These are phyloP conservation scores for Magnolia kwangsiensis DNA, from an alignment of 164 flowering plant species.

Conservation along the genomic window DNA sequence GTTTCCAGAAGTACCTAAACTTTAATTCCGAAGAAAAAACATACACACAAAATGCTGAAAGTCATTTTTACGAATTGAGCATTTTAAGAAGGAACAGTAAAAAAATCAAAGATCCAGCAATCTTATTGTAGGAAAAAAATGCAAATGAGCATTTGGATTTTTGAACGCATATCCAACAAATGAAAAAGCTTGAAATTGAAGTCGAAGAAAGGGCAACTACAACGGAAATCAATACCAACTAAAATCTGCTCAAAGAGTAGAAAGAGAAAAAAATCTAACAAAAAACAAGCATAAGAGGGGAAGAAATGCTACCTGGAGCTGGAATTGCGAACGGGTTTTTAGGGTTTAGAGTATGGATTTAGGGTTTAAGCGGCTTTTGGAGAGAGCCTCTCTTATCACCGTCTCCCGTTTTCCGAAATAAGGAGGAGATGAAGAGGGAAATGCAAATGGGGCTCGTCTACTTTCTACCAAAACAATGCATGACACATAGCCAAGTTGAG, in stretches of 20 bases:
- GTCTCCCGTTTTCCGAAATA: no score
- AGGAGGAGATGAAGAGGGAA: no score
- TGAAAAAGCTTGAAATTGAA: not conserved
- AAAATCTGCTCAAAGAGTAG: not conserved
- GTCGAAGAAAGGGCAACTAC: not conserved
- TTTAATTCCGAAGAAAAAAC: not conserved
- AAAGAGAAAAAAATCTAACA: not conserved
- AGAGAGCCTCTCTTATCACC: no score
- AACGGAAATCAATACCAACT: no score
- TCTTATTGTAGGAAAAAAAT: not conserved
- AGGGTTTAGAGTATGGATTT: no score
- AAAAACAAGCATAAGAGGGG: not conserved
- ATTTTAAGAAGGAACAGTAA: no score
- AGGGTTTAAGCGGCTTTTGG: not conserved
- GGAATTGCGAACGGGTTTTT: not conserved
- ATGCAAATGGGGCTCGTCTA: no score
- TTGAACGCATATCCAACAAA: not conserved
- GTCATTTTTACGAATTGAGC: no score
- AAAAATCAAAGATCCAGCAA: not conserved
- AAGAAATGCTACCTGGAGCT: not conserved
- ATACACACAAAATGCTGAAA: not conserved
- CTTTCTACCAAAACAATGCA: no score
- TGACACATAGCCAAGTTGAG: no score
- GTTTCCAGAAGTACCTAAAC: not conserved
- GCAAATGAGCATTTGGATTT: not conserved